These are phyloP conservation scores for Botryosphaeria dothidea DNA, from an alignment of 2,329 filamentous ascomycete species.

Conservation along the genomic window DNA sequence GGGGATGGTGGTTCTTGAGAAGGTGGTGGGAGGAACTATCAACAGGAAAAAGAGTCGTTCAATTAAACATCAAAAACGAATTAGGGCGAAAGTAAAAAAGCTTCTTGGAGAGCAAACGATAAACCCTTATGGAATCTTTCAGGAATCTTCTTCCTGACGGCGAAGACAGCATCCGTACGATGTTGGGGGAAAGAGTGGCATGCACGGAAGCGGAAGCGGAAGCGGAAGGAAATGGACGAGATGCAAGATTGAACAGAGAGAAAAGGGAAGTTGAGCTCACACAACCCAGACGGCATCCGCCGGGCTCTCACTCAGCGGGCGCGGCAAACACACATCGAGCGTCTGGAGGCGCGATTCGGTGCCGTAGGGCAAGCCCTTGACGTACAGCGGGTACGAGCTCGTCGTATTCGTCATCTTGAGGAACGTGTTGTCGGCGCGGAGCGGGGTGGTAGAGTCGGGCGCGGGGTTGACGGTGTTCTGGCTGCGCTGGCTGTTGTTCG, in stretches of 20 bases:
- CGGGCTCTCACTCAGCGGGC: conserved; percentile 27
- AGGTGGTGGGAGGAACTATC: too few relatives aligned
- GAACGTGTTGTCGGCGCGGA: conserved; percentile 11
- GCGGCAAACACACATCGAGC: conserved; percentile 44
- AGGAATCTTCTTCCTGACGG: too few relatives aligned
- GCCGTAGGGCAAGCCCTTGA: conserved; percentile 32
- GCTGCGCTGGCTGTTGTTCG: neutral
- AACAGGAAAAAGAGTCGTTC: too few relatives aligned
- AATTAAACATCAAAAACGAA: too few relatives aligned
- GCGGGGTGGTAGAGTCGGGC: neutral
- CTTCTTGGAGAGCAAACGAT: too few relatives aligned
- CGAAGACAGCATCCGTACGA: too few relatives aligned
- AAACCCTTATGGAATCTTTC: too few relatives aligned
- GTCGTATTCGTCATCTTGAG: conserved; percentile 6
- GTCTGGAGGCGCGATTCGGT: conserved; percentile 39
- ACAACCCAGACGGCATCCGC: conserved; percentile 36
- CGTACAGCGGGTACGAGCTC: conserved; percentile 20
- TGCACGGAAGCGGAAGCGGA: conserved; percentile 5
- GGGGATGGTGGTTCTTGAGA: too few relatives aligned
- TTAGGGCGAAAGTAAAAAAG: too few relatives aligned
- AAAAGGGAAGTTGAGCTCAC: conserved; percentile 25
- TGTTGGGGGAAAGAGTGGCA: too few relatives aligned
- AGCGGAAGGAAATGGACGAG: neutral
- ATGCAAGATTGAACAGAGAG: neutral
- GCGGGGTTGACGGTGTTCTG: neutral